Percentiles rank a stretch among this genome's conserved stretches.
Conservation (phyloP, 306 rosid genomes). For the Argentina anserina region DNA sequence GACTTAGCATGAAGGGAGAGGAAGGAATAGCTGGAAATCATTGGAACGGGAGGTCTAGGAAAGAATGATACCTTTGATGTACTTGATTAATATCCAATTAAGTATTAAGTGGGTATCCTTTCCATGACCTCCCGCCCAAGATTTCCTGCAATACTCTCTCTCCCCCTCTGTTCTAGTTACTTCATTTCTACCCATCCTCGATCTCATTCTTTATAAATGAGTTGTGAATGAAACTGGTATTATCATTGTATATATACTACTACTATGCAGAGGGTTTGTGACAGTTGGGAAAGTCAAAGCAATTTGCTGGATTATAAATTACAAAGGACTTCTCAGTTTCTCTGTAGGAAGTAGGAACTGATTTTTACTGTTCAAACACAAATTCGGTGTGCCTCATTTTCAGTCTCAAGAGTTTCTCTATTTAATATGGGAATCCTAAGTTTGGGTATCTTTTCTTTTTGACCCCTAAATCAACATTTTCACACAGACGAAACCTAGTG, state of each 20-base stretch:
- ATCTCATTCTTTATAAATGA: background rate
- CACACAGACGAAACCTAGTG: too few relatives aligned
- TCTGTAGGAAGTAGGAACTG: too few relatives aligned
- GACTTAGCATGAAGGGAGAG: constrained; percentile 5
- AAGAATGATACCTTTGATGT: background rate
- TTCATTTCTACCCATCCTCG: background rate
- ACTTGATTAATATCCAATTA: background rate
- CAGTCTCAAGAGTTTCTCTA: background rate
- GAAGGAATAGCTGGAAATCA: constrained; percentile 7
- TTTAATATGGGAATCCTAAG: background rate
- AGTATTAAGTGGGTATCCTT: background rate
- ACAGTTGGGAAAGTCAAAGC: background rate
- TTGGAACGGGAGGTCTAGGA: constrained; percentile 7
- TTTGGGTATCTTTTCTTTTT: background rate
- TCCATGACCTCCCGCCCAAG: constrained; percentile 22
- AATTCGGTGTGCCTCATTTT: background rate
- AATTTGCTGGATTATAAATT: background rate
- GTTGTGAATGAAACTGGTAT: background rate
- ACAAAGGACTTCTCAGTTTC: too few relatives aligned
- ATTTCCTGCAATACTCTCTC: constrained; percentile 8
- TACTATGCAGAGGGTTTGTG: background rate
- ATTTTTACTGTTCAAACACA: background rate
- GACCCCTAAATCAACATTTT: background rate
- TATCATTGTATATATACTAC: background rate
- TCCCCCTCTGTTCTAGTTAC: background rate